A percentile compares a stretch with the other conserved stretches of the same genome.
Evolutionary conservation across 257 asterid genomes (phyloP).

Genomic region (Nicotiana obtusifolia): DNA sequence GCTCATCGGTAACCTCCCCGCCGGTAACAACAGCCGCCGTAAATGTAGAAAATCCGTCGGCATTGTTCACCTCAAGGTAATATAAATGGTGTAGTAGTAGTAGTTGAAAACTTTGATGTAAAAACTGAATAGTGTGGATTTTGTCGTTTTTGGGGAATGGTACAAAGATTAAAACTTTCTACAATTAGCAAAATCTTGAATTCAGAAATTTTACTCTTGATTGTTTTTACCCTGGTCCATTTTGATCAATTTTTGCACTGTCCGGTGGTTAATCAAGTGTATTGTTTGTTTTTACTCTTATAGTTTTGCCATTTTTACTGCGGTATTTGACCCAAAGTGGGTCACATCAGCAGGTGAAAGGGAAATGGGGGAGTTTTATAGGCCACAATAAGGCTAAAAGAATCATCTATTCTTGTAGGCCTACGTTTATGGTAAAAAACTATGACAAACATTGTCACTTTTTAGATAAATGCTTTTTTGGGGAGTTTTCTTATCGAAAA

Average conservation of each 20-base stretch:
- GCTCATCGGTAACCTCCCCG: slow-evolving; percentile 26
- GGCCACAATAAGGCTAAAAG: neutral
- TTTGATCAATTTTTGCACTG: neutral
- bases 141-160: slow-evolving; percentile 33
- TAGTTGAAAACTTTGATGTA: too few species aligned
- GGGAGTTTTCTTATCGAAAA: slow-evolving; percentile 7
- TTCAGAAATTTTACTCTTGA: slow-evolving; percentile 16
- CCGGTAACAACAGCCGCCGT: slow-evolving; percentile 28
- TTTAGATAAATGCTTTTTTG: neutral
- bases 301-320: neutral
- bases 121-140: too few species aligned
- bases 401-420: slow-evolving; percentile 13
- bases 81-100: too few species aligned
- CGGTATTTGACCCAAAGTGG: slow-evolving; percentile 40
- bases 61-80: slow-evolving; percentile 83
- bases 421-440: slow-evolving; percentile 13
- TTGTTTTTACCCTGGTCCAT: neutral
- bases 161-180: slow-evolving; percentile 23
- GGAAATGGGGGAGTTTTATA: slow-evolving; percentile 15
- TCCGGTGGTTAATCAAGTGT: neutral
- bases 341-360: slow-evolving; percentile 85
- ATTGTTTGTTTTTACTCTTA: neutral
- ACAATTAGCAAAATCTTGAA: slow-evolving; percentile 28
- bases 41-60: slow-evolving; percentile 48
- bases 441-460: neutral